Base-by-base conservation (phyloP, 73 alveolate species). In the Paramecium biaurelia region DNA sequence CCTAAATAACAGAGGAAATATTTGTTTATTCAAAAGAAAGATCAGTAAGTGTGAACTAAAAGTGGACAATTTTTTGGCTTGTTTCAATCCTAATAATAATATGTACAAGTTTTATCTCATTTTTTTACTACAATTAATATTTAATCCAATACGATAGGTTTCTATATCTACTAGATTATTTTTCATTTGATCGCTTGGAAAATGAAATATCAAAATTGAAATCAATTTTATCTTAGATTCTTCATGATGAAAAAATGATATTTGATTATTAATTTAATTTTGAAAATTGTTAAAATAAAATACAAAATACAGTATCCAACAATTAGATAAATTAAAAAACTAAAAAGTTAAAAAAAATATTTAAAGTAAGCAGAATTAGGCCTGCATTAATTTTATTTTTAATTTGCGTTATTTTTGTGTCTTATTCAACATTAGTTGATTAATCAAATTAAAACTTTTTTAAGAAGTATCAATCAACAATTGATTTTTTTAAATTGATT, bases 1-100 rank as follows among this genome's bases (percentile, higher is more conserved):
- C 47, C 7, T 1, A 32, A 41, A 23, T 79, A 1, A 45, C 90
- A 11, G 76, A 43, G 2, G 90, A 41, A 1, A 47, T 47, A 18
- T 24, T 30, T 8, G 14, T 24, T 3, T 41, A 38, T 79, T 79
- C 90, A 14, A 41, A 79, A 79, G 14, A 9, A 23, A 41, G 90
- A 79, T 23, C 76, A 41, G 7, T 45, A 21, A 79, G 28, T 79
- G 70, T 45, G 7, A 30, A 21, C 7, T 11, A 41, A 30, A 79
- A 79, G 43, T 79, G 90, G 90, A 20, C 32, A 0, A 79, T 43
- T 12, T 23, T 79, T 23, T 79, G 90, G 90, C 14, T 79, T 4
- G 10, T 45, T n/a, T 79, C 56, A 1, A 28, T 79, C 11, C 10
- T 79, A 9, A 20, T 79, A 3, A 63, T 63, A 11, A 1, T 6